Conservation (phyloP, 2,329 filamentous ascomycete species). For the Venturia effusa region DNA sequence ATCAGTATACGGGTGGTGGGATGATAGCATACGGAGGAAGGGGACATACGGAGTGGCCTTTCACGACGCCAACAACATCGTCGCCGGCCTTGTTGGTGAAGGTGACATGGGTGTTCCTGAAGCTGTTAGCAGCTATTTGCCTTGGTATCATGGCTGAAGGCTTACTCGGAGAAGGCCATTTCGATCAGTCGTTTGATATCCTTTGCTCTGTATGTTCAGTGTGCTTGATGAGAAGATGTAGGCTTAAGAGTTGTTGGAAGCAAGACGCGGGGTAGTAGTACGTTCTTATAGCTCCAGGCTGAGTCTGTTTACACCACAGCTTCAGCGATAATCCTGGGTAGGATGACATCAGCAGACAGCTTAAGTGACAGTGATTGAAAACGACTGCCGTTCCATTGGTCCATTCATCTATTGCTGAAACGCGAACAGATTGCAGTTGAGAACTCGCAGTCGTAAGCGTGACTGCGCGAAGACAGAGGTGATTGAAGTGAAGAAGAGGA, state of each 20-base stretch:
- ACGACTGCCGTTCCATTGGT: background rate
- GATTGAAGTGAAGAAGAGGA: background rate
- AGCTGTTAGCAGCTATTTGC: background rate
- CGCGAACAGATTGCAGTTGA: background rate
- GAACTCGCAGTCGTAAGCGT: background rate
- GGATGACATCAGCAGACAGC: background rate
- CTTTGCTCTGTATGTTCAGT: background rate
- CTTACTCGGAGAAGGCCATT: constrained; percentile 12
- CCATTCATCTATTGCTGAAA: background rate
- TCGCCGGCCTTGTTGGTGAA: constrained; percentile 13
- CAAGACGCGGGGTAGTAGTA: background rate
- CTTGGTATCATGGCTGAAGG: background rate
- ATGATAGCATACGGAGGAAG: background rate
- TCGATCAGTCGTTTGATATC: background rate
- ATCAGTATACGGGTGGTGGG: background rate
- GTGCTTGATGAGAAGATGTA: background rate
- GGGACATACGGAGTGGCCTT: constrained; percentile 11
- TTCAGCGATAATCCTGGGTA: background rate
- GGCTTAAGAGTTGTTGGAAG: background rate
- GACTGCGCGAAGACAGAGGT: background rate
- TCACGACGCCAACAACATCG: constrained; percentile 13
- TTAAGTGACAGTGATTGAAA: background rate
- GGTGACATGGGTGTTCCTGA: constrained; percentile 13
- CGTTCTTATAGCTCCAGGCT: background rate
- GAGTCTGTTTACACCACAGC: background rate